These are phyloP conservation scores for Pelargonium nanum DNA, from an alignment of 345 rosid genomes.

Conservation along the genomic window DNA sequence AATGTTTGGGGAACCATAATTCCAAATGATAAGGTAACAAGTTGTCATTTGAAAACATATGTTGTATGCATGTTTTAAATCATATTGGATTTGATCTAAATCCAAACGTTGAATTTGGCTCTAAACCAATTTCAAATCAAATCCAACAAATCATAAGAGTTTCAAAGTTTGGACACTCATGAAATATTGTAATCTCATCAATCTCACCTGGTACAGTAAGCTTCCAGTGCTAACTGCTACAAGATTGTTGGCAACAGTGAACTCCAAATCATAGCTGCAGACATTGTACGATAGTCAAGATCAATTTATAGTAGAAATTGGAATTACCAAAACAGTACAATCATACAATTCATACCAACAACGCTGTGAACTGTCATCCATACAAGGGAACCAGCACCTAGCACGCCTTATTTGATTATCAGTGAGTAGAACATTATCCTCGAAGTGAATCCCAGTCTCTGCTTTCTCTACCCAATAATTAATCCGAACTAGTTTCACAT, in stretches of 20 bases:
- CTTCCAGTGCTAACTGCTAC: constrained; percentile 90
- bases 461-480: constrained; percentile 84
- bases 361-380: constrained; percentile 68
- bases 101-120: no score
- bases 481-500: constrained; percentile 77
- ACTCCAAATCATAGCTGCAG: constrained; percentile 86
- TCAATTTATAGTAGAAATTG: background rate
- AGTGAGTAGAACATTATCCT: constrained; percentile 62
- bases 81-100: no score
- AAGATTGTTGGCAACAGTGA: constrained; percentile 78
- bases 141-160: no score
- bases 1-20: no score
- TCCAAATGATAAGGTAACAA: no score
- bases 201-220: constrained; percentile 74
- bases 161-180: background rate
- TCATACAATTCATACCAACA: constrained; percentile 51
- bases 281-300: constrained; percentile 1
- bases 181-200: constrained; percentile 6
- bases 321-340: background rate
- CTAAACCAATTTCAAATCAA: no score
- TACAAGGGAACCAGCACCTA: constrained; percentile 94
- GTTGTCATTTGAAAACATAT: no score
- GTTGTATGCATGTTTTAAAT: no score
- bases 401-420: constrained; percentile 91
- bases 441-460: constrained; percentile 86